These are phyloP conservation scores for Penicillium simplicissimum DNA, from an alignment of 495 filamentous ascomycete genomes.

Conservation along the genomic window DNA sequence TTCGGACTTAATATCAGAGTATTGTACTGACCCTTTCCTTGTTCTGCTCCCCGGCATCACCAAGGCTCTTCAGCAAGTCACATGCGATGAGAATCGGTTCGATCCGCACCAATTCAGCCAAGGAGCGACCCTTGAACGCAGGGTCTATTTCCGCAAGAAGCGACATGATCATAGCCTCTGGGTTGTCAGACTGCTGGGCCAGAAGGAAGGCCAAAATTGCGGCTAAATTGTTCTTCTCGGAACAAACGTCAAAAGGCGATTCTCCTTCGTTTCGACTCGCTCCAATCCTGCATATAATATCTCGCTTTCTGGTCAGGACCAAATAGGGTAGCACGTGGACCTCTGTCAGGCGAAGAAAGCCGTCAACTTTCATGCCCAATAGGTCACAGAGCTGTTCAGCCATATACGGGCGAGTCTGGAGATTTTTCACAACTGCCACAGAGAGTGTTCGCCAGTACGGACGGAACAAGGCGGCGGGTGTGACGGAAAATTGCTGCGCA, in stretches of 20 bases:
- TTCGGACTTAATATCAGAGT: background rate
- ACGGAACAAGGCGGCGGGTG: slow-evolving; percentile 66
- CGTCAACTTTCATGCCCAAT: slow-evolving; percentile 66
- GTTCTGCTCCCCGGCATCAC: slow-evolving; percentile 63
- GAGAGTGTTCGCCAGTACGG: slow-evolving; percentile 88
- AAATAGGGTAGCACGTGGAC: slow-evolving; percentile 80
- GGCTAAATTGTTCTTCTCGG: slow-evolving; percentile 69
- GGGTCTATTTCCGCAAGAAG: slow-evolving; percentile 64
- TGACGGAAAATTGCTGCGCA: slow-evolving; percentile 59
- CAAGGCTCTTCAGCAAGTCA: slow-evolving; percentile 80
- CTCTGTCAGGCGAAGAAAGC: slow-evolving; percentile 78
- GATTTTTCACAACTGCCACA: slow-evolving; percentile 74
- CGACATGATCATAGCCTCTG: slow-evolving; percentile 67
- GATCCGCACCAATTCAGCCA: slow-evolving; percentile 68
- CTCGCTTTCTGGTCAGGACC: slow-evolving; percentile 71
- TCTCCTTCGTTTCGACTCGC: slow-evolving; percentile 65
- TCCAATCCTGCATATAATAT: slow-evolving; percentile 79
- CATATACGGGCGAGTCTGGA: slow-evolving; percentile 77
- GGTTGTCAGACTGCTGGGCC: slow-evolving; percentile 65
- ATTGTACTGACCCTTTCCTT: slow-evolving; percentile 52
- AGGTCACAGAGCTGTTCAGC: slow-evolving; percentile 78
- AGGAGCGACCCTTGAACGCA: slow-evolving; percentile 62
- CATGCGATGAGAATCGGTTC: slow-evolving; percentile 75
- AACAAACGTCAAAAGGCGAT: slow-evolving; percentile 56
- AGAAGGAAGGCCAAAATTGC: slow-evolving; percentile 78